Evolutionary conservation across 2,329 filamentous ascomycete genomes (phyloP), one percentile per base, ranked within the genome.

Genomic region (Rutstroemia sp.): DNA sequence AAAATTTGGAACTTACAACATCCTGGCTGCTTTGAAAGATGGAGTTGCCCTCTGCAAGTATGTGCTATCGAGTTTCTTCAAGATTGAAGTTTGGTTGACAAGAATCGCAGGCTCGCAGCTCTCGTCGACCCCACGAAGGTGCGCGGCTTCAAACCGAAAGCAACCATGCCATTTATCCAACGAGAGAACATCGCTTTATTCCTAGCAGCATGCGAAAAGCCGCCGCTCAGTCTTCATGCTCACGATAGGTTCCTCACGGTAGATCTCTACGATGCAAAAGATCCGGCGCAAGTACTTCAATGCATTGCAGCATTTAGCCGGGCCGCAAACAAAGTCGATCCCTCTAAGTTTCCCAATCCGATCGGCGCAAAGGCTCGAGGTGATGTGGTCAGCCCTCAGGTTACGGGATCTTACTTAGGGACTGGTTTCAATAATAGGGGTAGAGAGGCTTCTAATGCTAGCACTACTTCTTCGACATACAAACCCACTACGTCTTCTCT

Each of bases 121-220:
- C 78, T 92, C 56, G 88, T 82, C 34, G 73, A 87, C 39, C 88
- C 89, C 25, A 82, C 85, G 12, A 88, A 86, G 16, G 88, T 89
- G 34, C 82, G 96, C 73, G 90, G 87, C 71, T 97, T 88, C 80
- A 97, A 97, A 74, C 79, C 62, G 8, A 67, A 87, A 69, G 96
- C 92, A 1, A 75, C 84, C 42, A 97, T 97, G 92, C 94, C 94
- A 0, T 99, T 99, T 70, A 92, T 97, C 42, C 94, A 99, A 73
- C 97, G 97, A 92, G 94, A 99, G 72, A 99, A 99, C 71, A 96
- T 99, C 68, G 95, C 92, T 4, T 89, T 95, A 69, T 99, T 96
- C 73, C 83, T 99, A 54, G 84, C 83, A 67, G 91, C 90, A 58
- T 95, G 92, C 76, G 89, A 96, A 72, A 77, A 82, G 51, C 83